Base-by-base conservation (phyloP, 2,329 filamentous ascomycete species). In the Arthrobotrys sphaeroides region DNA sequence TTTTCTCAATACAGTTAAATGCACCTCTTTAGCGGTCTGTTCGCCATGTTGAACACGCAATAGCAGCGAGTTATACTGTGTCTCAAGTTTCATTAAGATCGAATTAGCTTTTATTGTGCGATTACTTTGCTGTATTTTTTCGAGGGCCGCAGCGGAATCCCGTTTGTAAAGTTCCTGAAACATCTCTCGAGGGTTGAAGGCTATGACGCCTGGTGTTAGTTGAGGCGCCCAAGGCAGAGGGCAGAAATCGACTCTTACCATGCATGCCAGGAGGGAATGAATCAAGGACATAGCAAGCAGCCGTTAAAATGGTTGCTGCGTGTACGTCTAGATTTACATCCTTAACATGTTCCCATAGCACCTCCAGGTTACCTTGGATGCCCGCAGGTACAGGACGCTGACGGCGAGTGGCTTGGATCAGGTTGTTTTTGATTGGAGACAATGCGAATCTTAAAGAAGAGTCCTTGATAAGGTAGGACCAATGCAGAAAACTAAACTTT, bases 221-320 rank as follows among this genome's bases (percentile, higher is more conserved):
- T 26, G 26, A n/a, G n/a, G 40, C 20, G 22, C 22, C 18, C 13
- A 22, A 20, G 6, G 24, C 4, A 28, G 7, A 31, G 10, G 12
- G 18, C 3, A 26, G 16, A 40, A 26, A 47, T 18, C n/a, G 10
- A 10, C n/a, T 4, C 18, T 65, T 42, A 65, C 61, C 61, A 42
- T 65, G 45, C 61, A 65, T 65, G 18, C 61, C 31, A 28, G 61
- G 61, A 18, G 61, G 61, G 6, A 53, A 28, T 4, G 45, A 28
- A 36, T 65, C 61, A 26, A 65, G 31, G 12, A 65, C 45, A 40
- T 42, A 65, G 45, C 61, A 65, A 18, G 33, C 53, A 18, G 31
- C 45, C 18, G 31, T 53, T 18, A 65, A 36, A 3, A 12, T 28
- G 16, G 31, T 49, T 5, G 31, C 40, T 16, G 31, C 61, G 1